These are phyloP conservation scores for Cercospora nicotianae DNA, from an alignment of 2,329 filamentous ascomycete species.

Conservation along the genomic window DNA sequence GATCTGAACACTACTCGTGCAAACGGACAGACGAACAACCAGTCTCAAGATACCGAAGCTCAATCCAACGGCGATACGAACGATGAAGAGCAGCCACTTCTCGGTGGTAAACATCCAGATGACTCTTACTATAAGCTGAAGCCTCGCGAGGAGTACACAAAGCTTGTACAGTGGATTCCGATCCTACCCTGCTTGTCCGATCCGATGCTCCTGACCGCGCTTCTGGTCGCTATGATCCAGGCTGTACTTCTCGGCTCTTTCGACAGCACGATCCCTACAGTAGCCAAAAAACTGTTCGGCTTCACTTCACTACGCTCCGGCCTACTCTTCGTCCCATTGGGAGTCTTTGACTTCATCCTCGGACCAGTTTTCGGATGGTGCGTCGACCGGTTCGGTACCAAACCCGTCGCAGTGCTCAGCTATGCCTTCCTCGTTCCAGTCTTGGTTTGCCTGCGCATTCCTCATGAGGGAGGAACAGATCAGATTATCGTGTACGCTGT, in stretches of 20 bases:
- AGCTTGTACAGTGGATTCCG: slow-evolving; percentile 46
- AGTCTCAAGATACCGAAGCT: slow-evolving; percentile 17
- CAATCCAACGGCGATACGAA: slow-evolving; percentile 10
- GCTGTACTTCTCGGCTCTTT: slow-evolving; percentile 46
- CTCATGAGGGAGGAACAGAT: slow-evolving; percentile 41
- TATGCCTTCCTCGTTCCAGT: slow-evolving; percentile 48
- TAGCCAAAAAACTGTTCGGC: slow-evolving; percentile 45
- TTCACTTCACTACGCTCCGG: slow-evolving; percentile 49
- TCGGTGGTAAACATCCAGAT: slow-evolving; percentile 38
- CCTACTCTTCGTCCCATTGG: slow-evolving; percentile 50
- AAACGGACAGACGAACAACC: slow-evolving; percentile 20
- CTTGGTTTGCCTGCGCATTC: slow-evolving; percentile 47
- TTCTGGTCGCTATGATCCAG: slow-evolving; percentile 48
- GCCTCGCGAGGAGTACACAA: slow-evolving; percentile 40
- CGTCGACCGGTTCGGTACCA: slow-evolving; percentile 50
- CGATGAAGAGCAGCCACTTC: slow-evolving; percentile 43
- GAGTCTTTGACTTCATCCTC: slow-evolving; percentile 46
- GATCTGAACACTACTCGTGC: slow-evolving; percentile 24
- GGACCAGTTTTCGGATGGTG: slow-evolving; percentile 52
- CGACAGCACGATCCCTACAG: slow-evolving; percentile 51
- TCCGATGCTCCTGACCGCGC: slow-evolving; percentile 44
- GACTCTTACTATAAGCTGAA: slow-evolving; percentile 48
- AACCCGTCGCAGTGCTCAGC: slow-evolving; percentile 44
- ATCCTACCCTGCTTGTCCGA: slow-evolving; percentile 49
- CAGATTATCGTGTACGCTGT: slow-evolving; percentile 50